Percentiles rank a stretch among this genome's conserved stretches.
These are phyloP conservation scores for Cantharellus cinnabarinus DNA, from an alignment of 768 basidiomycete species.

Conservation along the genomic window DNA sequence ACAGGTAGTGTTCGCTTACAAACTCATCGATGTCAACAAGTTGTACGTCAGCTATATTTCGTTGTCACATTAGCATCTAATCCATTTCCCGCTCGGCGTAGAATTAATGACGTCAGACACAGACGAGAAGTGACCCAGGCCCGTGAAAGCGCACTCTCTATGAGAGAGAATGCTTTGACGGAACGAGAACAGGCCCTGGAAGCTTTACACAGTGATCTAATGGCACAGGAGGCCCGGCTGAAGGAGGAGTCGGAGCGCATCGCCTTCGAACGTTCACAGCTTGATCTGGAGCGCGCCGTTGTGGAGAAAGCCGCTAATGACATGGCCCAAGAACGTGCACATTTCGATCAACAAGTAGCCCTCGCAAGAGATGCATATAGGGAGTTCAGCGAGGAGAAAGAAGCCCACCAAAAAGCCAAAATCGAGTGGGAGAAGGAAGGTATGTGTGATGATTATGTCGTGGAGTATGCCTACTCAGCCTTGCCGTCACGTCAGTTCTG, in stretches of 20 bases:
- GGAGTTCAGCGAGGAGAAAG: conserved; percentile 6
- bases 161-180: conserved; percentile 7
- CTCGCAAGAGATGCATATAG: conserved; percentile 3
- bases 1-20: conserved; percentile 45
- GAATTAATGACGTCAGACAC: conserved; percentile 41
- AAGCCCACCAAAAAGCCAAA: conserved; percentile 7
- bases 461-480: not conserved
- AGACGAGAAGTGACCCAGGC: conserved; percentile 39
- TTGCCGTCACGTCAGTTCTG: not conserved
- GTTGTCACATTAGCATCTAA: not conserved
- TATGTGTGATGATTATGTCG: not conserved
- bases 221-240: not conserved
- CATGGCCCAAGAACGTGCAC: conserved; percentile 1
- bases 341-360: conserved; percentile 3
- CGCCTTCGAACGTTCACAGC: not conserved
- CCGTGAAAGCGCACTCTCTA: conserved; percentile 24
- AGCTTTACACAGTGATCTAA: not conserved
- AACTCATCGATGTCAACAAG: conserved; percentile 58
- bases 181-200: conserved; percentile 5
- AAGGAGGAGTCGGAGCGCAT: not conserved
- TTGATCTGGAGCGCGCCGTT: not conserved
- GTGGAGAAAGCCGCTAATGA: not conserved
- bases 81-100: conserved; percentile 13
- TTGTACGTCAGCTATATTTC: conserved; percentile 28
- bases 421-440: conserved; percentile 4